Evolutionary conservation across 176 grass and related monocot species (phyloP).

Genomic region (Tillandsia fasciculata): DNA sequence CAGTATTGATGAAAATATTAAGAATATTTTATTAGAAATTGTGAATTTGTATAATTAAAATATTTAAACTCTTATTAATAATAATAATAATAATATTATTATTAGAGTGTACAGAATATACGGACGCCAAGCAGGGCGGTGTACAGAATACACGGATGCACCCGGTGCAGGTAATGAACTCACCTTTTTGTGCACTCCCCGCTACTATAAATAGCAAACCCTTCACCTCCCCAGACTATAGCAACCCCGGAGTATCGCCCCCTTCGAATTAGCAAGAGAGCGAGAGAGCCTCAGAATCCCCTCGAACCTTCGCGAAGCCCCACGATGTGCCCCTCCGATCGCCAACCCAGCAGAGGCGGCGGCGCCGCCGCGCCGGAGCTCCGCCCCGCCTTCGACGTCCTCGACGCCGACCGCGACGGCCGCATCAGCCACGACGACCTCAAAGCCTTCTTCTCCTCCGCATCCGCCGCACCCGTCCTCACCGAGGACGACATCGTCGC

Average conservation of each 20-base stretch:
- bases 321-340: slow-evolving; percentile 60
- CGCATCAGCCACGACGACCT: slow-evolving; percentile 90
- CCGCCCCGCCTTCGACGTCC: slow-evolving; percentile 72
- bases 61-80: too few species aligned
- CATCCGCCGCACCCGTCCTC: slow-evolving; percentile 14
- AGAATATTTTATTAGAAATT: too few species aligned
- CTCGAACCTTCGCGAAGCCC: not conserved
- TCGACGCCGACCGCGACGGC: slow-evolving; percentile 88
- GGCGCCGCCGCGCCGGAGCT: slow-evolving; percentile 23
- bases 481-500: slow-evolving; percentile 67
- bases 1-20: too few species aligned
- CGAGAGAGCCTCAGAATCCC: not conserved
- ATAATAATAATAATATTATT: too few species aligned
- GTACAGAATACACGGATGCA: too few species aligned
- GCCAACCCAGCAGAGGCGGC: slow-evolving; percentile 27
- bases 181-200: not conserved
- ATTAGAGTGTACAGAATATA: too few species aligned
- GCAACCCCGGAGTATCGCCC: slow-evolving; percentile 3
- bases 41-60: too few species aligned
- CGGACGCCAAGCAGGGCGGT: too few species aligned
- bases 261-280: not conserved
- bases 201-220: slow-evolving; percentile 38
- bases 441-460: slow-evolving; percentile 63
- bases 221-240: not conserved
- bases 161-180: too few species aligned